These are phyloP conservation scores for Clarireedia paspali DNA, from an alignment of 2,329 filamentous ascomycete species.

Conservation along the genomic window DNA sequence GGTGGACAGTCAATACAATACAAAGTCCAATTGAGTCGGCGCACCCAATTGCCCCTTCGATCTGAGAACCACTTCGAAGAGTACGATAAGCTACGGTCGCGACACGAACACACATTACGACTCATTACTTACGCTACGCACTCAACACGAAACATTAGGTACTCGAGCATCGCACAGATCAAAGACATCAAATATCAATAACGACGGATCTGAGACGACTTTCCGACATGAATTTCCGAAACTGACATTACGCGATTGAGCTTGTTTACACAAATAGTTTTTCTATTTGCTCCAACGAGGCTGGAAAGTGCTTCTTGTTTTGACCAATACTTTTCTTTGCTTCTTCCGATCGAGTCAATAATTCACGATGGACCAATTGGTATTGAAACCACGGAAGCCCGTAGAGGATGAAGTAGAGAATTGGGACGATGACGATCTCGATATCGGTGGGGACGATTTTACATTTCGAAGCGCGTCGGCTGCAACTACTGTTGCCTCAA, in stretches of 20 bases:
- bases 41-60: too few relatives aligned
- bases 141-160: background rate
- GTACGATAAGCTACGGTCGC: background rate
- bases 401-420: slow-evolving; percentile 57
- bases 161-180: background rate
- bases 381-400: slow-evolving; percentile 27
- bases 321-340: background rate
- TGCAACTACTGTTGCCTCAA: slow-evolving; percentile 36
- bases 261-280: slow-evolving; percentile 11
- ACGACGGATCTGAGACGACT: background rate
- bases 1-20: background rate
- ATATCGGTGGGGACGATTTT: slow-evolving; percentile 61
- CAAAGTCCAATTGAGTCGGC: background rate
- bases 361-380: slow-evolving; percentile 26
- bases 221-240: slow-evolving; percentile 21
- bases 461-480: slow-evolving; percentile 43
- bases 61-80: background rate
- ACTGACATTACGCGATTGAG: slow-evolving; percentile 18
- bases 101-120: background rate
- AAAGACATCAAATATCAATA: background rate
- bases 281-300: slow-evolving; percentile 8
- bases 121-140: background rate
- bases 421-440: slow-evolving; percentile 73
- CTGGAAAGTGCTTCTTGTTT: background rate
- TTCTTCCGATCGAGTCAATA: background rate